Evolutionary conservation across 805 yeast species (phyloP).

Genomic region (Cyberlindnera petersonii): DNA sequence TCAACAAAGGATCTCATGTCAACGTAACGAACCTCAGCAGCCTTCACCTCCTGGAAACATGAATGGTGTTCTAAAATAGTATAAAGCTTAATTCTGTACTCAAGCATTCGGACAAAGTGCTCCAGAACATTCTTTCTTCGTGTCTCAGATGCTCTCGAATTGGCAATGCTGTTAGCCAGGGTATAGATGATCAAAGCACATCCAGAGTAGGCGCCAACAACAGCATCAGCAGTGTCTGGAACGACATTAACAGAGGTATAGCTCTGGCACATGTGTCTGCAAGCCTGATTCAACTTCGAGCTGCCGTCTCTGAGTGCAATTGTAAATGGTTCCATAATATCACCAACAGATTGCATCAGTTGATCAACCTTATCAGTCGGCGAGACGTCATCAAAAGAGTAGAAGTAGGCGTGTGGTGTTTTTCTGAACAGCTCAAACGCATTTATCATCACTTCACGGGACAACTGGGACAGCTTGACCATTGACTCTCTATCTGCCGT

Average conservation of each 20-base stretch:
- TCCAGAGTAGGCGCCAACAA: constrained; percentile 37
- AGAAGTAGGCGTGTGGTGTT: constrained; percentile 33
- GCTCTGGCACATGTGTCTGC: constrained; percentile 33
- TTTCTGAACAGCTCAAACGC: constrained; percentile 30
- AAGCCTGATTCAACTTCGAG: constrained; percentile 32
- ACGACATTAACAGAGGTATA: constrained; percentile 31
- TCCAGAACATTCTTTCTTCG: constrained; percentile 36
- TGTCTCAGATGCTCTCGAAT: constrained; percentile 27
- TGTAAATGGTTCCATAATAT: constrained; percentile 33
- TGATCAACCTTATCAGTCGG: constrained; percentile 8
- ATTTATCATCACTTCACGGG: constrained; percentile 29
- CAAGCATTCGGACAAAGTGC: constrained; percentile 37
- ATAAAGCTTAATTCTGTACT: constrained; percentile 33
- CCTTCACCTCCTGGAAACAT: constrained; percentile 21
- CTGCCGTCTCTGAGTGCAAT: constrained; percentile 37
- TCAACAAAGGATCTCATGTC: constrained; percentile 41
- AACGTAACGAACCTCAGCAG: constrained; percentile 25
- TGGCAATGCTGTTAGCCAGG: constrained; percentile 34
- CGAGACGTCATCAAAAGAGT: constrained; percentile 1
- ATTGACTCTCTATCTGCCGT: constrained; percentile 15
- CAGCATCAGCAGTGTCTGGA: constrained; percentile 27
- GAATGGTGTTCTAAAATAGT: constrained; percentile 26
- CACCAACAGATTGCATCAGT: constrained; percentile 2
- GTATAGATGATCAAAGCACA: constrained; percentile 35
- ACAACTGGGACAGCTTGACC: constrained; percentile 12